Evolutionary conservation across 306 rosid species (phyloP).

Genomic region (Betula pendula): DNA sequence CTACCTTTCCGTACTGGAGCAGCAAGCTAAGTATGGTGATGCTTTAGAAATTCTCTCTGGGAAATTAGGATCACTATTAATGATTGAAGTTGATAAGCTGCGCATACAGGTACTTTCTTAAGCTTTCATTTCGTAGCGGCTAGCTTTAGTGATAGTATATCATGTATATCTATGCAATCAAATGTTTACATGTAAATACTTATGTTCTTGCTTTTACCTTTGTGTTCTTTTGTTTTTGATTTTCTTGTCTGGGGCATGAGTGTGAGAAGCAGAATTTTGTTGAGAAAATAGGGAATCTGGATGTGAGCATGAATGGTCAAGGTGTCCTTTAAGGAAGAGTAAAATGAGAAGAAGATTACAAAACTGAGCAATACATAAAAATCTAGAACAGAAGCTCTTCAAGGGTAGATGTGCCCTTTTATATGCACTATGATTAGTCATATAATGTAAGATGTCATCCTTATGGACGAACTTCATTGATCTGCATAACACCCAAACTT

Average conservation of each 20-base stretch:
- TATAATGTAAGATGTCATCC: background rate
- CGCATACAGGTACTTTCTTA: constrained; percentile 80
- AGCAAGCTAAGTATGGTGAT: constrained; percentile 88
- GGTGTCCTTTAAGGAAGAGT: background rate
- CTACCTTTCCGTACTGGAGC: constrained; percentile 88
- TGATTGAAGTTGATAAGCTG: constrained; percentile 86
- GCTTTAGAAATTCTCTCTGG: constrained; percentile 93
- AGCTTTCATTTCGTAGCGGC: constrained; percentile 16
- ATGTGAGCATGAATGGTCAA: background rate
- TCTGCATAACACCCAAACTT: background rate
- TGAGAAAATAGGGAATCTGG: background rate
- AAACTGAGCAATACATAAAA: background rate
- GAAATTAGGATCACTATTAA: constrained; percentile 77
- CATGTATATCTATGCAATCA: background rate
- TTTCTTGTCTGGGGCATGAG: background rate
- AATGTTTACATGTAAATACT: background rate
- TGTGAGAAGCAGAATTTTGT: background rate
- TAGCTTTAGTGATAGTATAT: background rate
- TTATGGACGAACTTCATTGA: background rate
- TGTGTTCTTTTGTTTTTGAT: background rate
- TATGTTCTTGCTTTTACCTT: background rate
- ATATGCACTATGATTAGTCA: background rate
- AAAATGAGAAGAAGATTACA: background rate
- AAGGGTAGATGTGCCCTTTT: background rate
- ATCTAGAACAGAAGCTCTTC: background rate